Conservation (phyloP, 2,329 filamentous ascomycete genomes). For the Pestalotiopsis sp. region DNA sequence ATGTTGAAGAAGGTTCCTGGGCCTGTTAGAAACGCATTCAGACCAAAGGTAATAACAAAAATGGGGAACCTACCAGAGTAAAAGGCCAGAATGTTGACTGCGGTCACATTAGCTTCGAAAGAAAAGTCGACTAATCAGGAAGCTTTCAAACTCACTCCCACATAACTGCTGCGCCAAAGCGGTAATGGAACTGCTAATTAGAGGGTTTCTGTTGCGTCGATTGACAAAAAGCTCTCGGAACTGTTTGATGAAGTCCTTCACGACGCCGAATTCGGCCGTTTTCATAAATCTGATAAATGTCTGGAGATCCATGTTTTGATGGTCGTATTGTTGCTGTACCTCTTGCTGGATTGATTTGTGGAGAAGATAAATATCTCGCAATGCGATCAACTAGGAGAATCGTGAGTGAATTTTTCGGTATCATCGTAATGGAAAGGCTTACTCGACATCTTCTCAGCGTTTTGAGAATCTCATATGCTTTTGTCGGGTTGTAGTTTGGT, state of each 20-base stretch:
- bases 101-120: slow-evolving; percentile 20
- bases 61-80: slow-evolving; percentile 40
- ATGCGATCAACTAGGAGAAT: slow-evolving; percentile 35
- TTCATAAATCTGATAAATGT: slow-evolving; percentile 1
- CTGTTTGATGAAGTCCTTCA: background rate
- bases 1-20: slow-evolving; percentile 25
- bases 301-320: background rate
- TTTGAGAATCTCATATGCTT: slow-evolving; percentile 32
- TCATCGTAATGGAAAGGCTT: background rate
- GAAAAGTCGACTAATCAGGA: slow-evolving; percentile 39
- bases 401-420: background rate
- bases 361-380: slow-evolving; percentile 42
- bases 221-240: slow-evolving; percentile 25
- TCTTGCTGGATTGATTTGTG: slow-evolving; percentile 27
- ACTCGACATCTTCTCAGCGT: slow-evolving; percentile 37
- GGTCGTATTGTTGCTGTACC: background rate
- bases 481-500: slow-evolving; percentile 32
- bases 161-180: slow-evolving; percentile 35
- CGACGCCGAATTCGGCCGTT: background rate
- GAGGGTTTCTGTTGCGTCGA: slow-evolving; percentile 30
- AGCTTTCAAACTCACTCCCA: slow-evolving; percentile 35
- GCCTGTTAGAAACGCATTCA: background rate
- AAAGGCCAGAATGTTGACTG: slow-evolving; percentile 46
- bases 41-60: background rate
- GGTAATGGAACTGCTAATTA: slow-evolving; percentile 36